Percentiles rank a stretch among this genome's conserved stretches.
These are phyloP conservation scores for Fusarium pseudonygamai DNA, from an alignment of 2,329 filamentous ascomycete genomes.

Conservation along the genomic window DNA sequence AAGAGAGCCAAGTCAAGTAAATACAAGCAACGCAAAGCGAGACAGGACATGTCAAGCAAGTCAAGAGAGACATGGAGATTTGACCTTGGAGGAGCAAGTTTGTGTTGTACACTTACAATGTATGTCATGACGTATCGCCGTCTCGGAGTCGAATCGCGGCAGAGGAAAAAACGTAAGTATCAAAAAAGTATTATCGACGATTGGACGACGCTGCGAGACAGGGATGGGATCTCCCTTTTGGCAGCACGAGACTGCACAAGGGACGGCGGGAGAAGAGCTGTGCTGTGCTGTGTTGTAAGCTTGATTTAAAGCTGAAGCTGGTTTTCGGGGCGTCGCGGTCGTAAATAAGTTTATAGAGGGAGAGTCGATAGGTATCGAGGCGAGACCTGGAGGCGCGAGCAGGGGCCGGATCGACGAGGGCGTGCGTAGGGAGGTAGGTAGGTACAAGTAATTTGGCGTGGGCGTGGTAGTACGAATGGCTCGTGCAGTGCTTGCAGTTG, in stretches of 20 bases:
- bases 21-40: background rate
- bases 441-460: background rate
- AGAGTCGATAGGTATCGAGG: conserved; percentile 3
- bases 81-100: conserved; percentile 22
- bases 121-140: conserved; percentile 52
- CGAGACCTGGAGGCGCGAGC: conserved; percentile 11
- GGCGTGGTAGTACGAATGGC: conserved; percentile 2
- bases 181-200: conserved; percentile 27
- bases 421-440: background rate
- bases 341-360: background rate
- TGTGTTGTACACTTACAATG: conserved; percentile 49
- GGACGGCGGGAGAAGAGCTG: background rate
- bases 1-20: conserved; percentile 13
- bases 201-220: conserved; percentile 28
- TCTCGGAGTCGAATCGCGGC: conserved; percentile 31
- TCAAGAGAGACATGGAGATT: conserved; percentile 20
- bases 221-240: conserved; percentile 24
- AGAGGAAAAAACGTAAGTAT: conserved; percentile 1
- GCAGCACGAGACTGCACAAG: conserved; percentile 21
- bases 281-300: background rate
- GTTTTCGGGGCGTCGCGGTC: conserved; percentile 10
- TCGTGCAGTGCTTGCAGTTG: conserved; percentile 5
- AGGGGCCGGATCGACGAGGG: conserved; percentile 23
- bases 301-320: conserved; percentile 25
- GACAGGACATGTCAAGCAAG: background rate